phyloP scores from a whole-genome alignment of 352 stramenopile genomes.

The Phytophthora lateralis region DNA sequence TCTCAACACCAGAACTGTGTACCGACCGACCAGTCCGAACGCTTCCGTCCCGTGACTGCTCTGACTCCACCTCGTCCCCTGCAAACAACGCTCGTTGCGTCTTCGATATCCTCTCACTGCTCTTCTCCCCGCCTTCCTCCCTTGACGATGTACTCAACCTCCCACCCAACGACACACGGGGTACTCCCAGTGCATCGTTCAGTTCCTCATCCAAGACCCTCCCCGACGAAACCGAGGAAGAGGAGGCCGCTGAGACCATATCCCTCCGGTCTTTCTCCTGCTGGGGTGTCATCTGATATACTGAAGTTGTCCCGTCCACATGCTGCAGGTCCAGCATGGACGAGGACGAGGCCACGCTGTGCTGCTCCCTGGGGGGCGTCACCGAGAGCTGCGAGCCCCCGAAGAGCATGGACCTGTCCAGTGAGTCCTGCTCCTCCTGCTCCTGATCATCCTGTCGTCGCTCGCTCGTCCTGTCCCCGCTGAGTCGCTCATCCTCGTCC shows the following conservation, averaged over 20 bases:
- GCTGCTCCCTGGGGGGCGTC: neutral
- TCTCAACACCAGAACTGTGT: neutral
- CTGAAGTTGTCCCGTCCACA: neutral
- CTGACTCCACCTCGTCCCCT: neutral
- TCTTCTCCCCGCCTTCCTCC: neutral
- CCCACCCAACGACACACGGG: neutral
- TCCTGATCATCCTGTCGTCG: slow-evolving; percentile 14
- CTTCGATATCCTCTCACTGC: slow-evolving; percentile 9
- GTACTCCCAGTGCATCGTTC: slow-evolving; percentile 59
- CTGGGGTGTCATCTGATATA: slow-evolving; percentile 24
- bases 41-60: neutral
- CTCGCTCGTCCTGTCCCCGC: slow-evolving; percentile 31
- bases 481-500: slow-evolving; percentile 15
- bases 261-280: slow-evolving; percentile 7
- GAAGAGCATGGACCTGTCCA: slow-evolving; percentile 64
- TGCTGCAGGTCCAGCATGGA: slow-evolving; percentile 7
- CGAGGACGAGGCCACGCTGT: slow-evolving; percentile 11
- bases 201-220: slow-evolving; percentile 57
- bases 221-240: slow-evolving; percentile 33
- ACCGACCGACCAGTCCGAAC: neutral
- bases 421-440: slow-evolving; percentile 29
- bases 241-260: slow-evolving; percentile 40
- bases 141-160: slow-evolving; percentile 7
- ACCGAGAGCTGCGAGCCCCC: slow-evolving; percentile 44
- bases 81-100: slow-evolving; percentile 25